Evolutionary conservation across 2,329 filamentous ascomycete species (phyloP).

Genomic region (Penicillium sp.): DNA sequence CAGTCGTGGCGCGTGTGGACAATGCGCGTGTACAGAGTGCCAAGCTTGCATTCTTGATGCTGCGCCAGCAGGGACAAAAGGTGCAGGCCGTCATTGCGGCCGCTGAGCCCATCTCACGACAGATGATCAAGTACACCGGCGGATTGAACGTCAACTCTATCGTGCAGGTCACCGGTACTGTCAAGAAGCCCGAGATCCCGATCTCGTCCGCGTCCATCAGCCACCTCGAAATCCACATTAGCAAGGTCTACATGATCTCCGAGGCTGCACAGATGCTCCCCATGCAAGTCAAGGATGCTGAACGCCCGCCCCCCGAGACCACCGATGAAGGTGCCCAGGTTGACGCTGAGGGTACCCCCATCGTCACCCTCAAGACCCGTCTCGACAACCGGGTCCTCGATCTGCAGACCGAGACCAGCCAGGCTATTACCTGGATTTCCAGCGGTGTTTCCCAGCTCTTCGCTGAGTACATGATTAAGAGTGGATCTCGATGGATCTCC

Average conservation of each 20-base stretch:
- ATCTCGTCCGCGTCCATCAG: constrained; percentile 83
- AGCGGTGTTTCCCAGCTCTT: constrained; percentile 68
- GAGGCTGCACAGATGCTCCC: constrained; percentile 60
- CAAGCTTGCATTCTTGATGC: constrained; percentile 86
- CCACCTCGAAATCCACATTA: constrained; percentile 81
- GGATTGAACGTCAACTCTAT: constrained; percentile 75
- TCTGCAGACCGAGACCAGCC: constrained; percentile 85
- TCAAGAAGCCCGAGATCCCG: constrained; percentile 79
- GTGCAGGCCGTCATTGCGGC: constrained; percentile 77
- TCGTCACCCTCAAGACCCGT: constrained; percentile 78
- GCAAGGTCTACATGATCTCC: constrained; percentile 76
- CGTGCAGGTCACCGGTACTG: constrained; percentile 73
- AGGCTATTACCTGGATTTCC: constrained; percentile 75
- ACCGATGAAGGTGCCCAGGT: constrained; percentile 48
- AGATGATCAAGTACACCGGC: constrained; percentile 92
- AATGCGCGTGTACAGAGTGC: constrained; percentile 85
- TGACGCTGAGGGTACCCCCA: constrained; percentile 58
- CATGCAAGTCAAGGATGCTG: constrained; percentile 57
- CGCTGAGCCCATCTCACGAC: constrained; percentile 64
- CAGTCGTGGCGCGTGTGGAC: constrained; percentile 77
- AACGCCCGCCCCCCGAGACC: constrained; percentile 46
- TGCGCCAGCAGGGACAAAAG: constrained; percentile 73
- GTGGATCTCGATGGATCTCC: constrained; percentile 79
- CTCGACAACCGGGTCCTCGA: constrained; percentile 92
- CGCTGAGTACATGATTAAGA: constrained; percentile 71